A percentile compares a stretch with the other conserved stretches of the same genome.
Evolutionary conservation across 2,329 filamentous ascomycete species (phyloP).

Genomic region (Fusarium sp.): DNA sequence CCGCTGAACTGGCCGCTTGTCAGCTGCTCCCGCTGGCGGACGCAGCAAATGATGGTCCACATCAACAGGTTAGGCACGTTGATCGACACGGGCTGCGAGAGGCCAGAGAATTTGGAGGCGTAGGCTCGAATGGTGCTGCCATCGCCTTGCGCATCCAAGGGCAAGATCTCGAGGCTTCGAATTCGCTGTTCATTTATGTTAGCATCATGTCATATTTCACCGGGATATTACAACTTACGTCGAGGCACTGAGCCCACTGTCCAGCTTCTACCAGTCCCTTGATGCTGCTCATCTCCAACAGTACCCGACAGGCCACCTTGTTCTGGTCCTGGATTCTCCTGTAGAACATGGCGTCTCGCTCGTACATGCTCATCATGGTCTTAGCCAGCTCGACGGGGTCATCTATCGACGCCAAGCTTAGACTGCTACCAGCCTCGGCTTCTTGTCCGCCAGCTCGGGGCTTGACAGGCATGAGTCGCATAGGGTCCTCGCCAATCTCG

Average conservation of each 20-base stretch:
- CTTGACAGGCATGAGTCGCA: constrained; percentile 85
- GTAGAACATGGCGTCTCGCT: constrained; percentile 73
- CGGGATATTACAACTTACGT: constrained; percentile 62
- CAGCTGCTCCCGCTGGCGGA: constrained; percentile 81
- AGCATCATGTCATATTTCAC: constrained; percentile 18
- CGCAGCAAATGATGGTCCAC: constrained; percentile 93
- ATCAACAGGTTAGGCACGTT: constrained; percentile 93
- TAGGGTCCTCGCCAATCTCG: constrained; percentile 85
- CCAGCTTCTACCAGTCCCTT: constrained; percentile 69
- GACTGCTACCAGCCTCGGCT: constrained; percentile 66
- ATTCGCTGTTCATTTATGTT: constrained; percentile 72
- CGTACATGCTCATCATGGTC: constrained; percentile 76
- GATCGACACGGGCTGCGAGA: constrained; percentile 85
- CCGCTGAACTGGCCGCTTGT: constrained; percentile 81
- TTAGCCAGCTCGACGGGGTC: constrained; percentile 72
- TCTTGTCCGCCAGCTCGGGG: constrained; percentile 69
- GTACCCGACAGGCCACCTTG: constrained; percentile 68
- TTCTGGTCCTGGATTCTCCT: constrained; percentile 71
- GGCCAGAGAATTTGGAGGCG: constrained; percentile 83
- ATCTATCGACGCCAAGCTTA: constrained; percentile 73
- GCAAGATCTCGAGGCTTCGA: constrained; percentile 81
- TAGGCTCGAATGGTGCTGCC: constrained; percentile 83
- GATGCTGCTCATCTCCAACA: constrained; percentile 74
- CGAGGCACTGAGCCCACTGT: constrained; percentile 71
- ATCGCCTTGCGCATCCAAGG: constrained; percentile 81